These are phyloP conservation scores for Castanea sativa DNA, from an alignment of 306 rosid species.

Conservation along the genomic window DNA sequence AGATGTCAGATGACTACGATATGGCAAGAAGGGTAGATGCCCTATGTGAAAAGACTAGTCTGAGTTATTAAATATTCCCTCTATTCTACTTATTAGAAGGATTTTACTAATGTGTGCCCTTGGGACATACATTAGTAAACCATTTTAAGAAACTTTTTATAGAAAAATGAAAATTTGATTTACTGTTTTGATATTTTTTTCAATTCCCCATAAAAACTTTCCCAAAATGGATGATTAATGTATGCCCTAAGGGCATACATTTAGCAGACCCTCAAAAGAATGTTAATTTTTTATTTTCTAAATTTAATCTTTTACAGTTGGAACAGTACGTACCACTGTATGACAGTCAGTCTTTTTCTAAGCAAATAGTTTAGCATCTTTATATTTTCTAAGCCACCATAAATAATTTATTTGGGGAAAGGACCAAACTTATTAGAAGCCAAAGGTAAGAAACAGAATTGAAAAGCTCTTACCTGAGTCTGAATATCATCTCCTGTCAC, in stretches of 20 bases:
- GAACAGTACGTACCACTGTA: not conserved
- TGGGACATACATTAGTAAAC: too few relatives aligned
- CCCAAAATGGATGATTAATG: too few relatives aligned
- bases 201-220: too few relatives aligned
- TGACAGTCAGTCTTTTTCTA: not conserved
- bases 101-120: too few relatives aligned
- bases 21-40: not conserved
- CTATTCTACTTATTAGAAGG: not conserved
- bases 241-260: too few relatives aligned
- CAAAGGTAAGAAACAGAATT: not conserved
- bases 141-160: too few relatives aligned
- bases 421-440: not conserved
- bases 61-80: not conserved
- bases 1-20: not conserved
- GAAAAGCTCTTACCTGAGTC: constrained; percentile 62
- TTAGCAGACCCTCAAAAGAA: not conserved
- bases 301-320: not conserved
- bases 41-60: not conserved
- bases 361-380: not conserved
- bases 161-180: too few relatives aligned
- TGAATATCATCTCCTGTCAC: constrained; percentile 88
- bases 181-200: too few relatives aligned
- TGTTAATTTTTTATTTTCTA: not conserved
- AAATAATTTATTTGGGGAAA: not conserved
- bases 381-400: not conserved